Base-by-base conservation (phyloP, 768 basidiomycete genomes). In the Suillus bovinus region DNA sequence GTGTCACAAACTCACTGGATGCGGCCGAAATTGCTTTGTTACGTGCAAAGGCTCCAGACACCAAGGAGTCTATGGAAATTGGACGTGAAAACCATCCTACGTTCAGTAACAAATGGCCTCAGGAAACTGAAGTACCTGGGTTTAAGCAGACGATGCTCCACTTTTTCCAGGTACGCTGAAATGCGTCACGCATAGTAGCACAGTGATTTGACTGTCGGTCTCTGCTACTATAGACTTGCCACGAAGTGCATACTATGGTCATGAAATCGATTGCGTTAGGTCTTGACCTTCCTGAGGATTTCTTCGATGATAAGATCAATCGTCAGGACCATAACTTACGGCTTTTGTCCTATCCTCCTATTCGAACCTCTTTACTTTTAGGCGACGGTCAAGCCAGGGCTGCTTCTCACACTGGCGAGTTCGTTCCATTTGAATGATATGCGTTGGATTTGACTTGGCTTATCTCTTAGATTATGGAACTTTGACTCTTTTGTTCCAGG, bases 231-330 rank as follows among this genome's bases (percentile, higher is more conserved):
- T 64, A 90, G 84, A 87, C 82, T 41, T 93, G 91, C 75, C 90
- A 93, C 64, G 80, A 86, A 61, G 80, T 94, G 54, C 93, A 94
- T 70, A 79, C 82, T 4, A 70, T 83, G 56, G 85, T 94, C 46
- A 94, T 96, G 91, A 83, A 89, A n/a, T 87, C 92, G 4, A 85
- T 96, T 68, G 94, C 93, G 1, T 74, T 94, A 16, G 93, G 93
- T 4, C 79, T 95, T 41, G 83, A 84, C 36, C 82, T 94, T 29
- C 80, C 86, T 5, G 91, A 93, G 71, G 66, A 70, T 33, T 94
- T 86, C 75, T 95, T 96, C 60, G 90, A 94, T 69, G 72, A 80
- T 53, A 88, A 85, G 74, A 85, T 93, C 41, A 71, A 91, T 68
- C 85, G 90, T 64, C 88, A 92, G 74, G 86, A 81, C 66, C 93